Evolutionary conservation across 2,329 filamentous ascomycete species (phyloP), one percentile per base, ranked within the genome.

Genomic region (Aaosphaeria arxii): DNA sequence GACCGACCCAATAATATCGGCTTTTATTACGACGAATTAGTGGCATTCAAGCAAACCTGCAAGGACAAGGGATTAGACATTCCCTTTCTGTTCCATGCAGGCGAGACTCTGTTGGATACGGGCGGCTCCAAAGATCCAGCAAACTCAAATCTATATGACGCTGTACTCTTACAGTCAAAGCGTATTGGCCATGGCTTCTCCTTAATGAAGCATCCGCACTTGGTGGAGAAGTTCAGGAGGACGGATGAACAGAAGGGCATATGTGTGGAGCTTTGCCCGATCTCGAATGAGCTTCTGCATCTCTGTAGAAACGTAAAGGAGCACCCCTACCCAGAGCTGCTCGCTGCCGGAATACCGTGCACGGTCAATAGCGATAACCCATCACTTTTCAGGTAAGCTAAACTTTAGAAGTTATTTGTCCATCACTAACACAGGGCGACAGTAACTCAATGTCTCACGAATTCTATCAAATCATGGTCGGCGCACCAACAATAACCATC

Each of bases 171-270:
- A 2, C 76, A 80, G 11, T 77, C 85, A 2, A 86, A 83, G 69
- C 83, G 87, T 11, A 87, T 91, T 44, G 87, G 87, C 0, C 87
- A 91, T 58, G 87, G 87, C 1, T 89, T 86, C 56, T 82, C 87
- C 0, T 71, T 90, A 4, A 74, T 85, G 11, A 80, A 83, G 48
- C 87, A 89, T 61, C 65, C 64, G 2, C 71, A 80, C 35, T 71
- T 89, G n/a, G 81, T 89, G 69, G 72, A 84, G 53, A 71, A 78
- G 43, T 87, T 89, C 78, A 73, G 74, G n/a, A 55, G 56, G 9
- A 59, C 47, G 4, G 43, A 53, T 0, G 30, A 35, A 0, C 74
- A 77, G 7, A 38, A 46, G 0, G 64, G 61, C 1, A 80, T 90
- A 32, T 88, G 86, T 55, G 75, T 91, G n/a, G 87, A 91, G 71